Evolutionary conservation across 306 rosid species (phyloP).

Genomic region (Ceratonia siliqua): DNA sequence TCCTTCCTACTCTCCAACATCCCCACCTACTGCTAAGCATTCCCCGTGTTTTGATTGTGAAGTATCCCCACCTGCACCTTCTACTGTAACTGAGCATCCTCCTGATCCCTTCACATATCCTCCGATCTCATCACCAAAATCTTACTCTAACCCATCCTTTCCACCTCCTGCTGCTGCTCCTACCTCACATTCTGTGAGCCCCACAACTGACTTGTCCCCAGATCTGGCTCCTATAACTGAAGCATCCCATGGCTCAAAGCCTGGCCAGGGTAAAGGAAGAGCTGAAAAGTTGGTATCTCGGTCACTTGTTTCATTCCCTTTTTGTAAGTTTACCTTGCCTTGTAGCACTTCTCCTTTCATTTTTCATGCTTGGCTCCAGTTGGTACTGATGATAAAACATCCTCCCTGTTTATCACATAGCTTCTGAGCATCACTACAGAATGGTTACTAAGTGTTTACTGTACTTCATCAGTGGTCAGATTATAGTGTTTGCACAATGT

Average conservation of each 20-base stretch:
- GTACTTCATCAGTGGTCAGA: neutral
- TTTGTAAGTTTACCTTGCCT: slow-evolving; percentile 55
- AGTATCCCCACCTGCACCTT: slow-evolving; percentile 54
- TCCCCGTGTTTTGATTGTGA: slow-evolving; percentile 50
- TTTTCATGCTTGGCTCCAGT: slow-evolving; percentile 16
- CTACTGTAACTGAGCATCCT: slow-evolving; percentile 42
- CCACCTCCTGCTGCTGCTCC: slow-evolving; percentile 51
- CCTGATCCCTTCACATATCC: slow-evolving; percentile 44
- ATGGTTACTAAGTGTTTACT: neutral
- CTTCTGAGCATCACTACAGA: neutral
- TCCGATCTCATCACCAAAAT: slow-evolving; percentile 48
- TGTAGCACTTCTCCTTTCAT: neutral
- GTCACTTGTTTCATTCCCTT: slow-evolving; percentile 44
- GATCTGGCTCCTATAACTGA: slow-evolving; percentile 43
- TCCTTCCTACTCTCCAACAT: slow-evolving; percentile 42
- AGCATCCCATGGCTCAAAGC: slow-evolving; percentile 34
- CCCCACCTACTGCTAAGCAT: slow-evolving; percentile 40
- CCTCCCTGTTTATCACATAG: neutral
- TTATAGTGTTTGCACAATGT: neutral
- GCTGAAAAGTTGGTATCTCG: slow-evolving; percentile 42
- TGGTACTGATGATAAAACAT: slow-evolving; percentile 19
- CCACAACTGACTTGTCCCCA: slow-evolving; percentile 43
- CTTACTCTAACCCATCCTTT: slow-evolving; percentile 40
- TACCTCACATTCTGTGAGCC: slow-evolving; percentile 39
- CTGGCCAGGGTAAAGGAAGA: slow-evolving; percentile 41